Conservation (phyloP, 2,329 filamentous ascomycete genomes). For the Colletotrichum horii region DNA sequence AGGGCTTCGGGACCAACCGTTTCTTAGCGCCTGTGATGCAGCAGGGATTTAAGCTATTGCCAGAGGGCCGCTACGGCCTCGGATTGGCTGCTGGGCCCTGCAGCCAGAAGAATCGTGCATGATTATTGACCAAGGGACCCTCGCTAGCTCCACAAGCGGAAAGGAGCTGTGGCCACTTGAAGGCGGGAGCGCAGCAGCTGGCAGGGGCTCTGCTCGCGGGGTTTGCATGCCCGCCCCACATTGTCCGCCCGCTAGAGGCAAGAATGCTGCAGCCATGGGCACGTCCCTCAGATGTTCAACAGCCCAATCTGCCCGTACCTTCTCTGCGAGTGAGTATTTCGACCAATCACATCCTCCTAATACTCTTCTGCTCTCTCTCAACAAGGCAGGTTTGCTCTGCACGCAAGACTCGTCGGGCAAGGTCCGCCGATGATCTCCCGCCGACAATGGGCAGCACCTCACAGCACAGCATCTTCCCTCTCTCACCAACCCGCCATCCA, state of each 20-base stretch:
- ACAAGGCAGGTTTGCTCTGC: background rate
- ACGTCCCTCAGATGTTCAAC: conserved; percentile 10
- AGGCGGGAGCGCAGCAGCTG: conserved; percentile 10
- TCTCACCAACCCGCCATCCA: background rate
- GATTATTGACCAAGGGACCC: conserved; percentile 28
- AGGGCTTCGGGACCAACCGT: conserved; percentile 53
- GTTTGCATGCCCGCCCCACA: conserved; percentile 4
- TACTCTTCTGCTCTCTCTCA: background rate
- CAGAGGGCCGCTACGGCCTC: conserved; percentile 35
- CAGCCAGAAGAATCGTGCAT: conserved; percentile 31
- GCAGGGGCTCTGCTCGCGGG: conserved; percentile 17
- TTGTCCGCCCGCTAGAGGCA: background rate
- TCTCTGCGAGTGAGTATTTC: background rate
- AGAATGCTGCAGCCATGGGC: conserved; percentile 7
- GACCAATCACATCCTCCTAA: background rate
- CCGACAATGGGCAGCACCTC: background rate
- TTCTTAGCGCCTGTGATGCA: conserved; percentile 38
- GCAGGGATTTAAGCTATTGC: conserved; percentile 29
- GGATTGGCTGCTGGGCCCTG: conserved; percentile 42
- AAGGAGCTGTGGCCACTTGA: conserved; percentile 19
- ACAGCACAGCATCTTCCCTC: background rate
- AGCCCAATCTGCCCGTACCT: background rate
- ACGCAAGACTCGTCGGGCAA: conserved; percentile 6
- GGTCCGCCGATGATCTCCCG: conserved; percentile 20
- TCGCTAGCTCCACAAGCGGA: conserved; percentile 11